These are phyloP conservation scores for Fusarium denticulatum DNA, from an alignment of 2,329 filamentous ascomycete genomes.

Conservation along the genomic window DNA sequence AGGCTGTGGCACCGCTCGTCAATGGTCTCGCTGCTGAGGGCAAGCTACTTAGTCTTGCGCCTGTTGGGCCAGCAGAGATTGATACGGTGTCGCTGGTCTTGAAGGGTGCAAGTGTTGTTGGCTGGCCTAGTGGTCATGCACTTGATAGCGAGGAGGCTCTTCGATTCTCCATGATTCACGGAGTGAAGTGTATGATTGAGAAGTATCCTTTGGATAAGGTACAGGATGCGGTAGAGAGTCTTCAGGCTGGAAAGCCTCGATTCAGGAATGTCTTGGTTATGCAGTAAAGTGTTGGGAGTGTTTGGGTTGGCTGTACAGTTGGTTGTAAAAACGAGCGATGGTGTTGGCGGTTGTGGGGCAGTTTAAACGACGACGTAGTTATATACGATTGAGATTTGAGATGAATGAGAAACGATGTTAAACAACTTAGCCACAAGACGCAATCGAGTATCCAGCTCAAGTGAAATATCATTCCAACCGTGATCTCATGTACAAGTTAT, in stretches of 20 bases:
- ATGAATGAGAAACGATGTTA: not conserved
- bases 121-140: constrained; percentile 71
- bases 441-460: fast-evolving
- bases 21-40: constrained; percentile 64
- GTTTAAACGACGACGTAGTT: not conserved
- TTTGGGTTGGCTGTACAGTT: not conserved
- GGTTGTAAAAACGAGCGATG: not conserved
- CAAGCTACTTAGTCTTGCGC: constrained; percentile 69
- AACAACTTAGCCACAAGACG: not conserved
- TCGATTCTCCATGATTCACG: constrained; percentile 68
- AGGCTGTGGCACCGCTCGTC: constrained; percentile 63
- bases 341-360: not conserved
- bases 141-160: constrained; percentile 74
- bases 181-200: constrained; percentile 72
- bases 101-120: constrained; percentile 69
- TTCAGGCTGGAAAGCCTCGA: constrained; percentile 54
- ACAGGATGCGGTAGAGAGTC: constrained; percentile 55
- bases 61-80: constrained; percentile 57
- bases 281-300: not conserved
- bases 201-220: constrained; percentile 67
- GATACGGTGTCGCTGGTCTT: constrained; percentile 54
- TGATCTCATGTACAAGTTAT: not conserved
- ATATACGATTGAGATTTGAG: not conserved
- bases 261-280: constrained; percentile 57
- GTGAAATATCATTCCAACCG: not conserved